phyloP scores from a whole-genome alignment of 768 basidiomycete species.

The Cystobasidium onofrii region DNA sequence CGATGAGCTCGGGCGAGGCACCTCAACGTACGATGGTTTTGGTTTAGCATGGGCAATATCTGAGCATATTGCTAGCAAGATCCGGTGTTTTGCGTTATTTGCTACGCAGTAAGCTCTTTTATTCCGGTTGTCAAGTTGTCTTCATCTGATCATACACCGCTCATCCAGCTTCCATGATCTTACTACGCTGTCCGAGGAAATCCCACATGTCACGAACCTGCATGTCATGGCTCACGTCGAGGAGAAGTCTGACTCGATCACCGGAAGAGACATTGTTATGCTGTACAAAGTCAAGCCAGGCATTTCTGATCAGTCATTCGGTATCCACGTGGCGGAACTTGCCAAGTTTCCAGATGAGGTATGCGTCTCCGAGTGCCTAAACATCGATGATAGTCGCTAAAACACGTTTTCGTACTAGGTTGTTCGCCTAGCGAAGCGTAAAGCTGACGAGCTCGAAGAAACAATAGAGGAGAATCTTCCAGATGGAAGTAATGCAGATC shows the following conservation, averaged over 20 bases:
- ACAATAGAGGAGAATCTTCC: constrained; percentile 3
- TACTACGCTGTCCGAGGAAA: constrained; percentile 78
- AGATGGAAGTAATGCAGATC: not conserved
- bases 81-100: constrained; percentile 88
- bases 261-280: constrained; percentile 65
- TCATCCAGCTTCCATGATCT: constrained; percentile 76
- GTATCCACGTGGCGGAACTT: constrained; percentile 94
- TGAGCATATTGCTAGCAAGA: constrained; percentile 90
- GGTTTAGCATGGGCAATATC: constrained; percentile 98
- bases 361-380: constrained; percentile 47
- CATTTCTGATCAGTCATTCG: constrained; percentile 90
- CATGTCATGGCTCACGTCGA: constrained; percentile 91
- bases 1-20: constrained; percentile 85
- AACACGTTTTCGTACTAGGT: not conserved
- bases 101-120: constrained; percentile 57
- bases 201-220: constrained; percentile 79
- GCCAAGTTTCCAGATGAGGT: constrained; percentile 96
- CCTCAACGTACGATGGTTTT: constrained; percentile 95
- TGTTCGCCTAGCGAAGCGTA: constrained; percentile 71
- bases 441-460: constrained; percentile 83
- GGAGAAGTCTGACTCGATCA: constrained; percentile 48
- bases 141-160: not conserved
- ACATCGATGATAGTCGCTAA: constrained; percentile 3
- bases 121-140: too few species aligned
- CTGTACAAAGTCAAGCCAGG: constrained; percentile 71